phyloP scores from a whole-genome alignment of 228 moss, liverwort and hornwort species.

The Sphagnum fallax region DNA sequence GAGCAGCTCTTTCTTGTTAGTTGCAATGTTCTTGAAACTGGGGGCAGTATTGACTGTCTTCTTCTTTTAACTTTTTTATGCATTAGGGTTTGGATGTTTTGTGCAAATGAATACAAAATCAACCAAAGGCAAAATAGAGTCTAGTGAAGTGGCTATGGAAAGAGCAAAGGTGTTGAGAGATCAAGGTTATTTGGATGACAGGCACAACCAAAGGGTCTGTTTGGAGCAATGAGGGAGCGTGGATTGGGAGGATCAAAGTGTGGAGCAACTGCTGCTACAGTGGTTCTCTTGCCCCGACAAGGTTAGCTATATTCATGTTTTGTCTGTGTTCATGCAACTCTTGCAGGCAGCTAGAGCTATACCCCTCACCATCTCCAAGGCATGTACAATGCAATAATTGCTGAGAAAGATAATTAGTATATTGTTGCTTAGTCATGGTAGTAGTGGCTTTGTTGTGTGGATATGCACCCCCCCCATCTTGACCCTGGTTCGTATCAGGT shows the following conservation, averaged over 20 bases:
- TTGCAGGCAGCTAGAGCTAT: background rate
- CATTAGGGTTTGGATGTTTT: background rate
- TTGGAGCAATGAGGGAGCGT: slow-evolving; percentile 82
- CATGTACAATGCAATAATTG: background rate
- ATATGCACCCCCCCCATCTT: too few species aligned
- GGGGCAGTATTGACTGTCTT: background rate
- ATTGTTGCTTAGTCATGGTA: background rate
- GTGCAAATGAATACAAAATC: too few species aligned
- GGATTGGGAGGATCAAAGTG: slow-evolving; percentile 89
- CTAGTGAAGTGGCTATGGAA: too few species aligned
- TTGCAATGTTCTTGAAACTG: background rate
- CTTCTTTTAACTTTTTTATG: background rate
- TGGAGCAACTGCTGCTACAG: slow-evolving; percentile 84
- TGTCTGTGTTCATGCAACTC: background rate
- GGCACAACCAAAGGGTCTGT: slow-evolving; percentile 81
- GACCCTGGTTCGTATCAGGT: slow-evolving; percentile 23
- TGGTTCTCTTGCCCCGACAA: slow-evolving; percentile 48
- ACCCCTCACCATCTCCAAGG: background rate
- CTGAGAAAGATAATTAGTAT: background rate
- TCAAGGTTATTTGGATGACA: slow-evolving; percentile 1
- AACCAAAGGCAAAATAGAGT: too few species aligned
- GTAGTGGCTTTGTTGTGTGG: background rate
- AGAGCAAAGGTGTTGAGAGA: too few species aligned
- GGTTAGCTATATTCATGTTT: slow-evolving; percentile 22
- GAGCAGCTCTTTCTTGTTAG: background rate